phyloP scores from a whole-genome alignment of 2,329 filamentous ascomycete species.

The Phialemonium atrogriseum region DNA sequence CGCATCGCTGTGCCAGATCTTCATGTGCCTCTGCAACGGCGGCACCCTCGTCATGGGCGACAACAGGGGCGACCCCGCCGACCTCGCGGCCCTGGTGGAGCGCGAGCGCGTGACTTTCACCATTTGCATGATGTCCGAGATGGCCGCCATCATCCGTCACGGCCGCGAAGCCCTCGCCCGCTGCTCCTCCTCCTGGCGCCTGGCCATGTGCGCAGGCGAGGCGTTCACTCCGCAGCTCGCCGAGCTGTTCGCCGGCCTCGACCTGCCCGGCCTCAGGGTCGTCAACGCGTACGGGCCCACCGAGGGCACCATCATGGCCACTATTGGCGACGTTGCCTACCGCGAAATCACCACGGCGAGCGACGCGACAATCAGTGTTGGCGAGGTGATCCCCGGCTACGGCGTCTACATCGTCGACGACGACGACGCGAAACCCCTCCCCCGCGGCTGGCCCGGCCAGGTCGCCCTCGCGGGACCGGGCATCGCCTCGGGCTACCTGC shows the following conservation, averaged over 20 bases:
- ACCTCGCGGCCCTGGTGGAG: slow-evolving; percentile 22
- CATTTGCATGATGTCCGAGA: slow-evolving; percentile 29
- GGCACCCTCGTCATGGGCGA: slow-evolving; percentile 18
- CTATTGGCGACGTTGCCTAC: too few species aligned
- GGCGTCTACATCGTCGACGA: slow-evolving; percentile 8
- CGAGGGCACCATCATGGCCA: too few species aligned
- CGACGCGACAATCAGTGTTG: slow-evolving; percentile 2
- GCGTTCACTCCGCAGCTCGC: slow-evolving; percentile 6
- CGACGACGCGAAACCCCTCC: slow-evolving; percentile 2
- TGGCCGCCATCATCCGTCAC: slow-evolving; percentile 15
- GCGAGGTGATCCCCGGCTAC: slow-evolving; percentile 7
- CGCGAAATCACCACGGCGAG: too few species aligned
- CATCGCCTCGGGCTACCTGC: too few species aligned
- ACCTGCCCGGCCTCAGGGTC: slow-evolving; percentile 5
- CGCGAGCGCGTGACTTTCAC: slow-evolving; percentile 25
- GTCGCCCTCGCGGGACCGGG: slow-evolving; percentile 9
- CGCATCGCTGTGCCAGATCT: slow-evolving; percentile 20
- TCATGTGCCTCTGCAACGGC: slow-evolving; percentile 18
- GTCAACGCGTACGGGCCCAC: too few species aligned
- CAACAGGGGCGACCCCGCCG: slow-evolving; percentile 21
- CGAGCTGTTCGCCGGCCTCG: slow-evolving; percentile 7
- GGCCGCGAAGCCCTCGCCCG: slow-evolving; percentile 5
- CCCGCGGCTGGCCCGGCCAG: slow-evolving; percentile 6
- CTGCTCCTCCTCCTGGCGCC: slow-evolving; percentile 15
- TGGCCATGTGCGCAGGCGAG: slow-evolving; percentile 25